Conservation (phyloP, 2,329 filamentous ascomycete genomes). For the Aschersonia sp. region DNA sequence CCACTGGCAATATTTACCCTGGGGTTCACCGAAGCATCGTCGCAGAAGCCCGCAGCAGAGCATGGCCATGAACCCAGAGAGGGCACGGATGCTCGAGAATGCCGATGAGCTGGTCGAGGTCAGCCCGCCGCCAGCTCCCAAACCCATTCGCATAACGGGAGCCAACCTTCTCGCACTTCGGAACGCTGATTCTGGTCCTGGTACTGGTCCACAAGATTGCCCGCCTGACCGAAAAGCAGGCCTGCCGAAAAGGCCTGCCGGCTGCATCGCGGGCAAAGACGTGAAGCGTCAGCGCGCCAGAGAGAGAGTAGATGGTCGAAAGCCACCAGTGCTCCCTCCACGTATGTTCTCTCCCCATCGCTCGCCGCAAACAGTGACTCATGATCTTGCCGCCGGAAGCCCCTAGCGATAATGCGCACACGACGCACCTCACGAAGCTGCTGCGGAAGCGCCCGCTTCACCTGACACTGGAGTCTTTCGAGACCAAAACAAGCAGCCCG, state of each 20-base stretch:
- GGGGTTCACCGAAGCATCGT: too few relatives aligned
- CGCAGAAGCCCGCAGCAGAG: neutral
- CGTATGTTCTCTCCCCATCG: neutral
- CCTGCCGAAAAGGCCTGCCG: neutral
- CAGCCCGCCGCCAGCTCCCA: neutral
- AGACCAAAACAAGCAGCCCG: neutral
- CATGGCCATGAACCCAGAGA: conserved; percentile 13
- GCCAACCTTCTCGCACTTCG: conserved; percentile 3
- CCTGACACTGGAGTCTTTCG: conserved; percentile 4
- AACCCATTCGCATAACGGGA: neutral
- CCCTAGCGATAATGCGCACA: conserved; percentile 4
- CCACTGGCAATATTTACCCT: too few relatives aligned
- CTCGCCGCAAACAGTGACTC: neutral
- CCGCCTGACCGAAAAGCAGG: neutral
- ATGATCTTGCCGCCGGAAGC: neutral
- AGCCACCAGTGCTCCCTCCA: neutral
- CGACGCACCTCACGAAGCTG: conserved; percentile 5
- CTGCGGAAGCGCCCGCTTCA: conserved; percentile 5
- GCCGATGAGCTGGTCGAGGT: conserved; percentile 1
- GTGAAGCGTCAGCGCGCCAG: neutral
- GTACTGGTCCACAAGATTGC: neutral
- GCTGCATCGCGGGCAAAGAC: neutral
- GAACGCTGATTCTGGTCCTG: neutral
- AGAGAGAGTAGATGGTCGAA: neutral
- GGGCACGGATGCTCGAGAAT: conserved; percentile 10